Conservation (phyloP, 129 eudicot genomes). For the Daucus carota region DH1_v3.0 NC_030382.2:35170001-35170500, state of each 20-base stretch:
- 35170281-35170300: conserved; percentile 61
- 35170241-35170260: conserved; percentile 39
- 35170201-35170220: conserved; percentile 60
- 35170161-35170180: conserved; percentile 69
- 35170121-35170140: conserved; percentile 46
- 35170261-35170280: conserved; percentile 50
- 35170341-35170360: conserved; percentile 26
- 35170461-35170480: no score
- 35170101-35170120: conserved; percentile 30
- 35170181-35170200: conserved; percentile 56
- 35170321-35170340: conserved; percentile 8
- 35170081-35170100: conserved; percentile 58
- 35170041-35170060: conserved; percentile 63
- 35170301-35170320: conserved; percentile 17
- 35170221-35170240: conserved; percentile 35
- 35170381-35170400: conserved; percentile 18
- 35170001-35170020: conserved; percentile 56
- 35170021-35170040: conserved; percentile 42
- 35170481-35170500: not conserved
- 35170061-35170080: conserved; percentile 73
- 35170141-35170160: conserved; percentile 78
- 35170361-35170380: conserved; percentile 23
- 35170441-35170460: not conserved
- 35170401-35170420: conserved; percentile 15
- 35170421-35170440: not conserved